Evolutionary conservation across 129 eudicot genomes (phyloP).

Genomic region (Oenanthe sinensis): DNA sequence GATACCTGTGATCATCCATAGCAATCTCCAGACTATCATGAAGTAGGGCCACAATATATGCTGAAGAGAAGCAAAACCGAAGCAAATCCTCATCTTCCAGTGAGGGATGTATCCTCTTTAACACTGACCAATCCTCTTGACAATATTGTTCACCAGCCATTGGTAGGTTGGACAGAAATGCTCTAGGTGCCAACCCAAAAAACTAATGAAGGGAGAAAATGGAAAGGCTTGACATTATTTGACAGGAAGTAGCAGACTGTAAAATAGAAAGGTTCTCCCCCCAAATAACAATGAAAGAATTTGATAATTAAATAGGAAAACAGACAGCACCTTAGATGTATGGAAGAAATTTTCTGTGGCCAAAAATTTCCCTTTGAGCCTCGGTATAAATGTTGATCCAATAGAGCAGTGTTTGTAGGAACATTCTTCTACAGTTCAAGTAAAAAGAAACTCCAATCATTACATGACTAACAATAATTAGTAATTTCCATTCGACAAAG

Average conservation of each 20-base stretch:
- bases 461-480: background rate
- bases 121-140: slow-evolving; percentile 71
- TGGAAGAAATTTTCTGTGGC: slow-evolving; percentile 95
- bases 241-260: slow-evolving; percentile 3
- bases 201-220: slow-evolving; percentile 31
- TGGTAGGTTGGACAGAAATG: slow-evolving; percentile 53
- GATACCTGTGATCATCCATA: slow-evolving; percentile 69
- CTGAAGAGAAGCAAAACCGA: slow-evolving; percentile 80
- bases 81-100: slow-evolving; percentile 68
- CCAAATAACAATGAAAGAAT: background rate
- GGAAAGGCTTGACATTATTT: background rate
- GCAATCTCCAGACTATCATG: slow-evolving; percentile 89
- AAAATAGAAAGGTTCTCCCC: background rate
- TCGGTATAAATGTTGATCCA: slow-evolving; percentile 76
- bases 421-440: slow-evolving; percentile 45
- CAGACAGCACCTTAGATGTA: slow-evolving; percentile 69
- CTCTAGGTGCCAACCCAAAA: slow-evolving; percentile 57
- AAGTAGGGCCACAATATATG: slow-evolving; percentile 87
- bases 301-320: background rate
- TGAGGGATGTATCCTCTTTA: slow-evolving; percentile 41
- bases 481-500: background rate
- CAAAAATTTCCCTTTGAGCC: slow-evolving; percentile 70
- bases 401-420: slow-evolving; percentile 46
- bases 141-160: slow-evolving; percentile 81
- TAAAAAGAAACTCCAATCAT: slow-evolving; percentile 2